Percentiles rank a stretch among this genome's conserved stretches.
Conservation (phyloP, 192 early-diverging fungal species). For the Thamnidium elegans region DNA sequence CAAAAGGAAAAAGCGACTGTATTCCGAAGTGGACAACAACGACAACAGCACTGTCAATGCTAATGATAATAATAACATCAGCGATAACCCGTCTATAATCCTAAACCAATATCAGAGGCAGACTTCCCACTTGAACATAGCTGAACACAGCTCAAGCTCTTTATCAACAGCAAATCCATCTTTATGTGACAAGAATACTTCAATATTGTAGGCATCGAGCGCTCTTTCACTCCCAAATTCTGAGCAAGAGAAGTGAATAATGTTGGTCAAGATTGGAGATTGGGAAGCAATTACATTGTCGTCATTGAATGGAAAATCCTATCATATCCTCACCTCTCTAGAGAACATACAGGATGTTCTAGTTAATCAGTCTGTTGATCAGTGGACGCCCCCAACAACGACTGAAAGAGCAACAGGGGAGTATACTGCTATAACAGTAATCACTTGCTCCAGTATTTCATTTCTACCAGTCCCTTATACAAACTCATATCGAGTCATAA, state of each 20-base stretch:
- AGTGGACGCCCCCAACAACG: not conserved
- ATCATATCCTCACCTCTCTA: not conserved
- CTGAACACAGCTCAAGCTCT: conserved; percentile 4
- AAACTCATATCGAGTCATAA: not conserved
- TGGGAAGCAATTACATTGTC: not conserved
- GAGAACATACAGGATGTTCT: conserved; percentile 3
- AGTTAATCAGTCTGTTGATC: not conserved
- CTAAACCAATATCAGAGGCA: not conserved
- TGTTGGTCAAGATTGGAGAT: not conserved
- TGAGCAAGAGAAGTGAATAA: not conserved
- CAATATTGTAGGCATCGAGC: conserved; percentile 6
- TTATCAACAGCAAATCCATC: not conserved
- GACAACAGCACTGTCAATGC: not conserved
- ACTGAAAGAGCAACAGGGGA: conserved; percentile 1
- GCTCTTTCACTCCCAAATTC: conserved; percentile 3
- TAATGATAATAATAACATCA: not conserved
- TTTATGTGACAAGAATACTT: not conserved
- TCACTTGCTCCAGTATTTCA: not conserved
- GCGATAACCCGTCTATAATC: not conserved
- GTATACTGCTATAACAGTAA: not conserved
- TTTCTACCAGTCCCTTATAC: conserved; percentile 1
- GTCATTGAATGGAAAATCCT: not conserved
- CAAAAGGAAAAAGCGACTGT: not conserved
- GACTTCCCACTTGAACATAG: not conserved
- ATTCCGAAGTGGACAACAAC: not conserved